phyloP scores from a whole-genome alignment of 768 basidiomycete genomes.

The Mycena haematopus region DNA sequence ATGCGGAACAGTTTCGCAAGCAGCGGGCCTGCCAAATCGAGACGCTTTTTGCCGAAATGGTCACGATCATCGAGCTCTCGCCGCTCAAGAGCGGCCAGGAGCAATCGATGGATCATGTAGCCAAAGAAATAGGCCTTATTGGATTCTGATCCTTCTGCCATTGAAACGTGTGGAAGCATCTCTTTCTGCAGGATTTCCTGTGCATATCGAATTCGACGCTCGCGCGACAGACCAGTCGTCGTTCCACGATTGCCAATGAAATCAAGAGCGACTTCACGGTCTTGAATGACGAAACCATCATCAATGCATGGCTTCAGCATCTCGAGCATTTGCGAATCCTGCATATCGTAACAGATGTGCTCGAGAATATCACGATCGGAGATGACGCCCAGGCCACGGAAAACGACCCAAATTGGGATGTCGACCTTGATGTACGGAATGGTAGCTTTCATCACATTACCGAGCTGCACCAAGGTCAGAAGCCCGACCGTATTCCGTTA shows the following conservation, averaged over 20 bases:
- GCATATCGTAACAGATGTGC: conserved; percentile 98
- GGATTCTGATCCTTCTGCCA: conserved; percentile 93
- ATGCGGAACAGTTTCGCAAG: conserved; percentile 98
- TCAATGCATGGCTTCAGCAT: conserved; percentile 99
- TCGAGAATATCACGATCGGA: conserved; percentile 97
- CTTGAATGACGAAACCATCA: conserved; percentile 97
- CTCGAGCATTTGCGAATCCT: conserved; percentile 95
- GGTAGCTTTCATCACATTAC: conserved; percentile 95
- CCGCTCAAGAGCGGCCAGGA: conserved; percentile 92
- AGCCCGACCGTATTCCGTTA: conserved; percentile 17
- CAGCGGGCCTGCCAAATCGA: conserved; percentile 95
- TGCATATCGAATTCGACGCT: conserved; percentile 93
- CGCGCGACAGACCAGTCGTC: conserved; percentile 88
- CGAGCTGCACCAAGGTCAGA: conserved; percentile 53
- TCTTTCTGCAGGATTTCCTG: conserved; percentile 99
- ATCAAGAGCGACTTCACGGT: conserved; percentile 95
- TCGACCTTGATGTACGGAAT: conserved; percentile 98
- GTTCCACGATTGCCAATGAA: conserved; percentile 99
- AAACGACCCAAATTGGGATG: conserved; percentile 98
- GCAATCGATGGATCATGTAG: conserved; percentile 97
- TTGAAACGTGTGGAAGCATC: conserved; percentile 97
- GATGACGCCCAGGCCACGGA: conserved; percentile 96
- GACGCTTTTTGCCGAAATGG: conserved; percentile 97
- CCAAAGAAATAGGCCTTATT: conserved; percentile 99
- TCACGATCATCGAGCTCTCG: conserved; percentile 98